phyloP scores from a whole-genome alignment of 805 yeast genomes.

The baker's yeast (Saccharomyces cerevisiae) region DNA sequence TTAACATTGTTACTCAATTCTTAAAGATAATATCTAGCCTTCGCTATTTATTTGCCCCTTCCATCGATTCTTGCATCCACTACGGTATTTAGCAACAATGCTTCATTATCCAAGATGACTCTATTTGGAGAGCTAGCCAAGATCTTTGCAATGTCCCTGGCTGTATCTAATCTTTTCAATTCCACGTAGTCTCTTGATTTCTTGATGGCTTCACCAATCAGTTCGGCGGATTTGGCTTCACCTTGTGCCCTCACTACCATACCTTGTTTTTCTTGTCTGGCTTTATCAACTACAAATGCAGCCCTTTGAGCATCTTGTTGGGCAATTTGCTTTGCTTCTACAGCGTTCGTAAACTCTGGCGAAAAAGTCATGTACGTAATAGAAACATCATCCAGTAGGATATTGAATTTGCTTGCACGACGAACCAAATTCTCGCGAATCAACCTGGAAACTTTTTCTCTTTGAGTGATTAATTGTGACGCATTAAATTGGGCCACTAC shows the following conservation, averaged over 20 bases:
- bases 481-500: conserved; percentile 99
- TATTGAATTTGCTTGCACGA: conserved; percentile 85
- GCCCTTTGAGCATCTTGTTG: conserved; percentile 99
- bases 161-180: conserved; percentile 92
- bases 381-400: conserved; percentile 88
- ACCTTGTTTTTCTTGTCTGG: conserved; percentile 95
- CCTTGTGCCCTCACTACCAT: conserved; percentile 95
- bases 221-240: conserved; percentile 95
- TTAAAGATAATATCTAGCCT: background rate
- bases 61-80: conserved; percentile 53
- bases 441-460: conserved; percentile 88
- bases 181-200: conserved; percentile 94
- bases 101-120: conserved; percentile 84
- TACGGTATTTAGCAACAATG: conserved; percentile 82
- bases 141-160: conserved; percentile 86
- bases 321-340: conserved; percentile 97
- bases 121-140: conserved; percentile 83
- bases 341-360: conserved; percentile 95
- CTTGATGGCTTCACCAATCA: conserved; percentile 98
- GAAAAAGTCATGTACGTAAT: conserved; percentile 94
- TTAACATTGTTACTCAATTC: background rate
- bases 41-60: background rate
- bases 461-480: conserved; percentile 95
- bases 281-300: conserved; percentile 92
- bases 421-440: conserved; percentile 86